Base-by-base conservation (phyloP, 83 land plant species). In the Picea engelmannii region DNA sequence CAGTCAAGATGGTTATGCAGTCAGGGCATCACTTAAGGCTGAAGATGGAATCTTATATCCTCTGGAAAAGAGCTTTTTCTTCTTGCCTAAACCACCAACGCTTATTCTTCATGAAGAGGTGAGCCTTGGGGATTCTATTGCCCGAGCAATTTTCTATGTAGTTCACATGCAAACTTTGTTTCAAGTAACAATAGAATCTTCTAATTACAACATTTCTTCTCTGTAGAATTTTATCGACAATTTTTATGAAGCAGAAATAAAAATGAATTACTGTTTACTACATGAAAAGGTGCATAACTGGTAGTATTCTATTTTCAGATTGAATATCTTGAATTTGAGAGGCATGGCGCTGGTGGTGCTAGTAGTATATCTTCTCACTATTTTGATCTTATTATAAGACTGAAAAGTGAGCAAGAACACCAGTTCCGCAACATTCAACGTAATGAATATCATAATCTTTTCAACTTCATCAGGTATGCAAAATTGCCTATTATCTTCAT, bases 41-140 rank as follows among this genome's bases (percentile, higher is more conserved):
- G 96, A 95, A 89, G 98, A 95, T 86, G 98, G 98, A 10, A 82
- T 91, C 66, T 76, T 95, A 21, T 95, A 95, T 90, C 96, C 98
- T 16, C 88, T 95, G 71, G 98, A 95, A 79, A 95, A 95, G 80
- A 82, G 98, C 73, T 95, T 95, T 89, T 95, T 95, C 88, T 95
- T 95, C 78, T 81, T 95, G 15, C 98, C 98, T 13, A 95, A 93
- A 76, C 98, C 98, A 24, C 98, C 98, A 9, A 95, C 98, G 6
- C 94, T 95, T 79, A 93, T 95, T 64, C 90, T 93, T 52, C 90
- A 95, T 73, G 98, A 95, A 52, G 98, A 95, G 93, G 94, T 94
- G 82, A n/a, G 58, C 49, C 23, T 47, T 15, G 78, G 21, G 78
- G 21, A 35, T 15, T 35, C 40, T 35, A 35, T 76, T 25, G 11